Evolutionary conservation across 176 grass and related monocot species (phyloP), one percentile per base, ranked within the genome.

Genomic region (Otatea glauca): DNA sequence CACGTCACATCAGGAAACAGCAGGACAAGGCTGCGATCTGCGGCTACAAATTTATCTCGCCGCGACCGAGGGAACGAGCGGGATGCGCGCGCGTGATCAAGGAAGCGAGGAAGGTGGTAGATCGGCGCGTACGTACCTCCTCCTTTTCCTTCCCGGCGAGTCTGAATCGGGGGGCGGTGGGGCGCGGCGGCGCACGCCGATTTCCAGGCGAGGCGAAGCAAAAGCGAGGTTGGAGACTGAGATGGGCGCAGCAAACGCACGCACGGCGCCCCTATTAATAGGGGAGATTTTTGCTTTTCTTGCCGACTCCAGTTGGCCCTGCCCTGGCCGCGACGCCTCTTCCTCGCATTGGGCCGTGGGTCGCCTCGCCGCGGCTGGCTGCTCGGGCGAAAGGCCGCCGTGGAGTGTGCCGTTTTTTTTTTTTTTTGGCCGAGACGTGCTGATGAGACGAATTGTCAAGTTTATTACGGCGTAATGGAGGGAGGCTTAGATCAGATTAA

Each of bases 261-360:
- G 49, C 47, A 48, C 77, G 76, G 56, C 48, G 79, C 27, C 74
- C 74, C 49, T 79, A 90, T 90, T 90, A 90, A 90, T 87, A 87
- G 80, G 63, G 17, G 67, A 3, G 16, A 4, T 4, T 4, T 48
- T 29, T 21, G 24, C n/a, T 5, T 37, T 37, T 49, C 35, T 12
- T 54, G 42, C 37, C 27, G 75, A 15, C 53, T 70, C 32, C 65
- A 64, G 9, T 49, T 74, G 69, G 43, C 86, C 18, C 27, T 59
- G 78, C 27, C 71, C 72, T 72, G 50, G 49, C 7, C 67, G 35
- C 50, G 17, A 65, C 79, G 79, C 50, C 72, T 71, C 73, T 44
- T 65, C 81, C 17, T 24, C 8, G 25, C 20, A 18, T 24, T 58
- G 42, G 65, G 84, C 80, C 78, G 79, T 77, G 68, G 74, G 70